Conservation (phyloP, 2,329 filamentous ascomycete species). For the Seiridium cupressi region DNA sequence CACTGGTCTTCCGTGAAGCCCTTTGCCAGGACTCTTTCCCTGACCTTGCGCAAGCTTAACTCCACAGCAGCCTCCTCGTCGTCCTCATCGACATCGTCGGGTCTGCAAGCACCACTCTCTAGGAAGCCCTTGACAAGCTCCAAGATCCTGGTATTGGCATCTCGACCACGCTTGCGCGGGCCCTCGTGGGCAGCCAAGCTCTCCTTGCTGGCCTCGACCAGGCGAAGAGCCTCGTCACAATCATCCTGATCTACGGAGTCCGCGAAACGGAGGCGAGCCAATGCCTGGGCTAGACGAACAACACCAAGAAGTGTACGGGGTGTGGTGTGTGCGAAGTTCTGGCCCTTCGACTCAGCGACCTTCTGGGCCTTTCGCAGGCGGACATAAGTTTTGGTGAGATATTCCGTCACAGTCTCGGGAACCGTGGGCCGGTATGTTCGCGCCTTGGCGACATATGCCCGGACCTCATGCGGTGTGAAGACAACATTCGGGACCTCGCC, state of each 20-base stretch:
- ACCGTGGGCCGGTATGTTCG: conserved; percentile 86
- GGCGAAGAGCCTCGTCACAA: conserved; percentile 88
- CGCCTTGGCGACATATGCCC: conserved; percentile 92
- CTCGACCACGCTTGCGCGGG: conserved; percentile 64
- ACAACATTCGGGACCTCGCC: conserved; percentile 53
- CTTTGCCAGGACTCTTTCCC: conserved; percentile 90
- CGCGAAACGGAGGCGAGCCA: conserved; percentile 88
- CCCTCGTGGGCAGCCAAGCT: conserved; percentile 72
- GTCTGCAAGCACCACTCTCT: conserved; percentile 80
- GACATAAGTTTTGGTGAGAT: conserved; percentile 96
- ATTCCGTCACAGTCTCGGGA: conserved; percentile 83
- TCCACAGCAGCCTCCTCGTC: conserved; percentile 55
- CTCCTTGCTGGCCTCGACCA: conserved; percentile 92
- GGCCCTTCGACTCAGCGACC: conserved; percentile 84
- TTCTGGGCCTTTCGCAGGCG: conserved; percentile 90
- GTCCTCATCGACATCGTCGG: conserved; percentile 59
- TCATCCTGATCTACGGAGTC: conserved; percentile 84
- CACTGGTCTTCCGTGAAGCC: conserved; percentile 96
- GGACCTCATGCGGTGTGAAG: conserved; percentile 89
- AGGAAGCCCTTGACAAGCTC: conserved; percentile 88
- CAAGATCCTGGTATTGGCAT: conserved; percentile 87
- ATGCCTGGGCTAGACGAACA: conserved; percentile 87
- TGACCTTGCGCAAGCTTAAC: conserved; percentile 82
- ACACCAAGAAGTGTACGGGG: conserved; percentile 91
- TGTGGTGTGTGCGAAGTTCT: conserved; percentile 91